phyloP scores from a whole-genome alignment of 768 basidiomycete species.

The Rhodotorula babjevae region DNA sequence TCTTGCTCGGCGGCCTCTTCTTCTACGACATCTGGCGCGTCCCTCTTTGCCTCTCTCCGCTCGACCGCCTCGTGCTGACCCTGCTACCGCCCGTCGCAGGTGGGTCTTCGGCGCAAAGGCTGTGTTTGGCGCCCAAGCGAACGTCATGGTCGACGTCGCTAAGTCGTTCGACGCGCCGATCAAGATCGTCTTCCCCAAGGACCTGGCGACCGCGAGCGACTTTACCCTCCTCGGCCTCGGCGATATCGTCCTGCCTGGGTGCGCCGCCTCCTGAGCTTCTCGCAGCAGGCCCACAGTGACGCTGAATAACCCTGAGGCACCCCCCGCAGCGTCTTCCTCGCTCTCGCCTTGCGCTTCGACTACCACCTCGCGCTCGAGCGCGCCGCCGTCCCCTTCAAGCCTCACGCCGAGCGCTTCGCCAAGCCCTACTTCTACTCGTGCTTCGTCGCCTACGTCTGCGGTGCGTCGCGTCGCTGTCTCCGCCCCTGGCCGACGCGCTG shows the following conservation, averaged over 20 bases:
- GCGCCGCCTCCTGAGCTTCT: background rate
- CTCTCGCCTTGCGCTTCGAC: slow-evolving; percentile 83
- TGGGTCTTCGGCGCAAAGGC: slow-evolving; percentile 69
- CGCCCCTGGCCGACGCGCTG: too few relatives aligned
- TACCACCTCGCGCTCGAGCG: slow-evolving; percentile 51
- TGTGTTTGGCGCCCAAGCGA: slow-evolving; percentile 25
- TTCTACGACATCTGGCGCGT: slow-evolving; percentile 91
- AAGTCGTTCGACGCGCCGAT: slow-evolving; percentile 85
- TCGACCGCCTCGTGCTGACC: background rate
- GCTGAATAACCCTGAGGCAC: background rate
- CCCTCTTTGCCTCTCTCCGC: background rate
- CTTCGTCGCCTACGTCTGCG: slow-evolving; percentile 60
- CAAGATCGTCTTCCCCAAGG: slow-evolving; percentile 83
- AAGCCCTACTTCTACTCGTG: slow-evolving; percentile 73
- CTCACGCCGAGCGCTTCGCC: slow-evolving; percentile 48
- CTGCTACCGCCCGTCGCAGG: background rate
- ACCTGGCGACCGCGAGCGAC: slow-evolving; percentile 56
- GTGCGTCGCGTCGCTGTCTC: slow-evolving; percentile 2
- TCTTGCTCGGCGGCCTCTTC: slow-evolving; percentile 77
- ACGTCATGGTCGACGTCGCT: slow-evolving; percentile 80
- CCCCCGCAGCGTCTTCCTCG: slow-evolving; percentile 57
- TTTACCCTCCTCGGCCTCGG: slow-evolving; percentile 89
- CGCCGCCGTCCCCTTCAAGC: background rate
- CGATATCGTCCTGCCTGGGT: slow-evolving; percentile 64
- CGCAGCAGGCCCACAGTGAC: too few relatives aligned